Evolutionary conservation across 345 rosid species (phyloP), one percentile per base, ranked within the genome.

Genomic region (Ceriops decandra): DNA sequence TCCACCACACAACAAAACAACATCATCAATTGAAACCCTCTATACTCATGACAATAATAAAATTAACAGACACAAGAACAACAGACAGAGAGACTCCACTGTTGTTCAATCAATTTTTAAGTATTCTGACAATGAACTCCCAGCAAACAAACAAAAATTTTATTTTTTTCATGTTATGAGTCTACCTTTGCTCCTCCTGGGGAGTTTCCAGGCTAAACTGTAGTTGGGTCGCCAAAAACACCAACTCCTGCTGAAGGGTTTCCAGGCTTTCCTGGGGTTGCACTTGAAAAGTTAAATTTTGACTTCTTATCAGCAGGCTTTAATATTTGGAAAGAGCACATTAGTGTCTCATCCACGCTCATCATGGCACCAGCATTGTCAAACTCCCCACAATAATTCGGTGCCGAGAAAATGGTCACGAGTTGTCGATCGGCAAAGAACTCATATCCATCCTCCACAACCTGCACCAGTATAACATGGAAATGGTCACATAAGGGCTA

Each of bases 281-380:
- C 69, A 64, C 76, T 79, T 60, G 91, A 90, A 15, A 82, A 80
- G 64, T 57, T 60, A 60, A 53, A 53, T 24, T 73, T 73, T 21
- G 59, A 16, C 52, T 73, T 73, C 56, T 56, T 67, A 61, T 82
- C 93, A 1, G 83, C 84, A 32, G 96, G 92, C 83, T 88, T 92
- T 59, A 92, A 76, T 71, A 90, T 90, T 81, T 92, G 92, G 73
- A 89, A 90, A 68, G 90, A 86, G 79, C 96, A 92, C 86, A 85
- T 86, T 63, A 90, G 74, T 5, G 89, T 82, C 68, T 86, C 93
- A 57, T 84, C 87, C 60, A 90, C 90, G 11, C 86, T 84, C 98
- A 92, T 86, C 92, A 90, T 82, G 30, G 95, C 98, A 75, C 95
- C 98, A 20, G 90, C 91, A 80, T 92, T 92, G 62, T 92, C 95